These are phyloP conservation scores for Bimuria novae-zelandiae DNA, from an alignment of 2,329 filamentous ascomycete genomes.

Conservation along the genomic window DNA sequence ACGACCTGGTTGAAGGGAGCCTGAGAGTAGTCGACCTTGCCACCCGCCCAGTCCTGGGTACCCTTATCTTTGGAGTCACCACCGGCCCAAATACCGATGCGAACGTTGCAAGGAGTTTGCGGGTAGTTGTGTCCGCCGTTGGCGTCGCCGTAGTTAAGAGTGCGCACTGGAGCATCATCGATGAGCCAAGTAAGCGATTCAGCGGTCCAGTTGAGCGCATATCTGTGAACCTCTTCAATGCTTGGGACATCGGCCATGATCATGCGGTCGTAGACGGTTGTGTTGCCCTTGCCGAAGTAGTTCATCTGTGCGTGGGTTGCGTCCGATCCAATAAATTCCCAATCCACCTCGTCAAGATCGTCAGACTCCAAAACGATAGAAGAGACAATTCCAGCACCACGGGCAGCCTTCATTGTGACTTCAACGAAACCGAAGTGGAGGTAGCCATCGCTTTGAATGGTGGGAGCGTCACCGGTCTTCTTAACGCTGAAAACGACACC, in stretches of 20 bases:
- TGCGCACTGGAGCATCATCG: conserved; percentile 69
- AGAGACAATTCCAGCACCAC: conserved; percentile 76
- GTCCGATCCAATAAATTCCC: conserved; percentile 77
- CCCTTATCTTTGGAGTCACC: conserved; percentile 58
- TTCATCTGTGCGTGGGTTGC: conserved; percentile 68
- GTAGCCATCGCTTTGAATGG: conserved; percentile 78
- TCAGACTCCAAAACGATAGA: conserved; percentile 83
- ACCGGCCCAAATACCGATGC: conserved; percentile 54
- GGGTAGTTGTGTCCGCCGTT: conserved; percentile 67
- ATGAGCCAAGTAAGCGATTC: conserved; percentile 70
- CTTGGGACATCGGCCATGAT: conserved; percentile 61
- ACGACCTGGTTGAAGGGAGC: conserved; percentile 59
- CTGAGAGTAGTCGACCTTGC: conserved; percentile 54
- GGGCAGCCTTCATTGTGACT: conserved; percentile 75
- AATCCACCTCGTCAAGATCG: conserved; percentile 86
- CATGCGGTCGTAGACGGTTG: conserved; percentile 71
- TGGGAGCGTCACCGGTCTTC: conserved; percentile 59
- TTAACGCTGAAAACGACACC: conserved; percentile 58
- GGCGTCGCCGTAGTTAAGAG: conserved; percentile 62
- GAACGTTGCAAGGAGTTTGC: conserved; percentile 72
- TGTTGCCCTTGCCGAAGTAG: conserved; percentile 77
- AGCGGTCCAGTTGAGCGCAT: conserved; percentile 74
- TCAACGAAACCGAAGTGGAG: conserved; percentile 85
- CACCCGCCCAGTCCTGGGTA: conserved; percentile 71
- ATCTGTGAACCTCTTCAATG: conserved; percentile 67